Conservation (phyloP, 1,139 yeast species). For the Candida gigantensis region DNA sequence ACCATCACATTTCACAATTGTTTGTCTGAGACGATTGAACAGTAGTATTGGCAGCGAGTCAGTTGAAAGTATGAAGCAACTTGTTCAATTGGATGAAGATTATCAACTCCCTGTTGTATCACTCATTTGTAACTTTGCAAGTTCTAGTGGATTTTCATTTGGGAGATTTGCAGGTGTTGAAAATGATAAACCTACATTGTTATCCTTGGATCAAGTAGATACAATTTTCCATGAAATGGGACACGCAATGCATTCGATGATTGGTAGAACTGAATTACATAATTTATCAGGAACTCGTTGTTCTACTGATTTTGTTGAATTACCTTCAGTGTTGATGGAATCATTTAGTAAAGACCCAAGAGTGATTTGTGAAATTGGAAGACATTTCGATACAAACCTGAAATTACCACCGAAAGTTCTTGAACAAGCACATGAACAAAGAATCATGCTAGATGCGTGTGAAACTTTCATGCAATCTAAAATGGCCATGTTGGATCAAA, state of each 20-base stretch:
- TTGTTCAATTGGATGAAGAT: constrained; percentile 54
- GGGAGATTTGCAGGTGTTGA: constrained; percentile 32
- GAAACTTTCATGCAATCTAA: constrained; percentile 87
- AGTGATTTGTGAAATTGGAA: constrained; percentile 72
- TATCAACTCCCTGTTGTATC: constrained; percentile 90
- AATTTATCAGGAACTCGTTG: constrained; percentile 95
- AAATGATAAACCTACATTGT: constrained; percentile 38
- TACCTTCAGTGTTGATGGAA: constrained; percentile 95
- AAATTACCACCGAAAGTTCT: constrained; percentile 55
- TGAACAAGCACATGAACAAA: constrained; percentile 51
- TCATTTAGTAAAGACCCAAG: constrained; percentile 82
- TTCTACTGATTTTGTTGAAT: constrained; percentile 93
- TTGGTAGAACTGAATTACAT: constrained; percentile 86
- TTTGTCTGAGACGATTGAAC: constrained; percentile 71
- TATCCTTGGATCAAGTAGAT: constrained; percentile 80
- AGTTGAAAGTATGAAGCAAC: constrained; percentile 30
- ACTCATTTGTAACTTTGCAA: constrained; percentile 80
- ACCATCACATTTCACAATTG: constrained; percentile 97
- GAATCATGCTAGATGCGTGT: constrained; percentile 59
- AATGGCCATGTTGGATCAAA: constrained; percentile 88
- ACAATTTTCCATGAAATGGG: constrained; percentile 99
- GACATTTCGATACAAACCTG: constrained; percentile 70
- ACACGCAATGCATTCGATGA: constrained; percentile 97
- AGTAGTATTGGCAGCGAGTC: constrained; percentile 30
- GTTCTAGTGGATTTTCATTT: constrained; percentile 21